Conservation (phyloP, 2,329 filamentous ascomycete genomes). For the Arthrobotrys entomopaga region DNA sequence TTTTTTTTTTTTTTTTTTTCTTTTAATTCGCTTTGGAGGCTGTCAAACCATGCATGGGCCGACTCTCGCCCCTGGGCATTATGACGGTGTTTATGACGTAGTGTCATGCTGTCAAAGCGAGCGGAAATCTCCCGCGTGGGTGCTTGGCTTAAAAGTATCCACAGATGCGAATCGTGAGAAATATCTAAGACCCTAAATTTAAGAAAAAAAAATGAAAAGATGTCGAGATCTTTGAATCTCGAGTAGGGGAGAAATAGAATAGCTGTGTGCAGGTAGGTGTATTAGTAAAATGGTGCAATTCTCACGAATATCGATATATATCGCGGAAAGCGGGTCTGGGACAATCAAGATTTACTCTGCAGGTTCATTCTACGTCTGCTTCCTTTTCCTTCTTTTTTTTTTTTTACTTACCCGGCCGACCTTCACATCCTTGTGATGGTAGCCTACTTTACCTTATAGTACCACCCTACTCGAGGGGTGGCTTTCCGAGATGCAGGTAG, state of each 20-base stretch:
- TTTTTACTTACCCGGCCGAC: too few relatives aligned
- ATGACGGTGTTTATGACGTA: constrained; percentile 54
- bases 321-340: constrained; percentile 41
- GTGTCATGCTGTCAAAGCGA: constrained; percentile 19
- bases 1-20: too few relatives aligned
- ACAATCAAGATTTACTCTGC: constrained; percentile 47
- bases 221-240: constrained; percentile 2
- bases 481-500: constrained; percentile 23
- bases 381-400: too few relatives aligned
- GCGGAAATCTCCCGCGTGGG: constrained; percentile 47
- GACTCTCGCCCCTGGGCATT: constrained; percentile 31
- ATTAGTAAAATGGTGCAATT: constrained; percentile 50
- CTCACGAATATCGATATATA: constrained; percentile 51
- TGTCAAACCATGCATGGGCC: constrained; percentile 51
- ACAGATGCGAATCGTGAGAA: background rate
- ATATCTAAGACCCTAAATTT: too few relatives aligned
- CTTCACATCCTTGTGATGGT: too few relatives aligned
- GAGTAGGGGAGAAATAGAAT: background rate
- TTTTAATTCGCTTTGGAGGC: constrained; percentile 16
- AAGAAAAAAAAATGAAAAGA: background rate
- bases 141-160: background rate
- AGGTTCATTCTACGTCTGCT: constrained; percentile 12
- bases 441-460: too few relatives aligned
- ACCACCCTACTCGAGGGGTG: constrained; percentile 9
- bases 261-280: constrained; percentile 16